Evolutionary conservation across 176 grass and related monocot genomes (phyloP).

Genomic region (Raddia distichophylla): DNA sequence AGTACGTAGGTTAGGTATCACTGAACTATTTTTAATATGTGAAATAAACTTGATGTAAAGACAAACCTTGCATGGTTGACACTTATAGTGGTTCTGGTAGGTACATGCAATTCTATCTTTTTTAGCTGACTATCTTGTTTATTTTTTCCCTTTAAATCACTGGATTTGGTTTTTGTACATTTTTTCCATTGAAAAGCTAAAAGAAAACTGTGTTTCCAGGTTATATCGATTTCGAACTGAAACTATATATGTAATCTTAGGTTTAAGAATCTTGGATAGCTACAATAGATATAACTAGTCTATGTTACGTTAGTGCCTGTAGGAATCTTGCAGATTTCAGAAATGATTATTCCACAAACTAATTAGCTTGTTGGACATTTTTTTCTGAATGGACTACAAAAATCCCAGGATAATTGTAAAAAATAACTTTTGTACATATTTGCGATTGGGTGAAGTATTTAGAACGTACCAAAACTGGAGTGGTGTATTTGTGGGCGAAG

Average conservation of each 20-base stretch:
- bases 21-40: constrained; percentile 8
- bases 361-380: constrained; percentile 21
- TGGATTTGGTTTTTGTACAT: not conserved
- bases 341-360: constrained; percentile 36
- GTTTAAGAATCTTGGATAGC: constrained; percentile 1
- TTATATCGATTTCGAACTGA: not conserved
- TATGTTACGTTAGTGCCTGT: not conserved
- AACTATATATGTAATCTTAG: not conserved
- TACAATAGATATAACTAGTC: constrained; percentile 13
- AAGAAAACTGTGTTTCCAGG: not conserved
- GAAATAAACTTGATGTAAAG: constrained; percentile 29
- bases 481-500: constrained; percentile 80
- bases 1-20: constrained; percentile 7
- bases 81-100: not conserved
- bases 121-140: not conserved
- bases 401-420: constrained; percentile 5
- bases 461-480: constrained; percentile 76
- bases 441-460: constrained; percentile 30
- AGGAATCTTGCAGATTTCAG: constrained; percentile 9
- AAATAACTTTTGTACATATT: constrained; percentile 28
- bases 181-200: constrained; percentile 4
- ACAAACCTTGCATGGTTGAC: constrained; percentile 11
- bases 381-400: not conserved
- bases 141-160: not conserved
- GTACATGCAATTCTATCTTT: not conserved